These are phyloP conservation scores for Solanum virginianum DNA, from an alignment of 257 asterid genomes.

Conservation along the genomic window DNA sequence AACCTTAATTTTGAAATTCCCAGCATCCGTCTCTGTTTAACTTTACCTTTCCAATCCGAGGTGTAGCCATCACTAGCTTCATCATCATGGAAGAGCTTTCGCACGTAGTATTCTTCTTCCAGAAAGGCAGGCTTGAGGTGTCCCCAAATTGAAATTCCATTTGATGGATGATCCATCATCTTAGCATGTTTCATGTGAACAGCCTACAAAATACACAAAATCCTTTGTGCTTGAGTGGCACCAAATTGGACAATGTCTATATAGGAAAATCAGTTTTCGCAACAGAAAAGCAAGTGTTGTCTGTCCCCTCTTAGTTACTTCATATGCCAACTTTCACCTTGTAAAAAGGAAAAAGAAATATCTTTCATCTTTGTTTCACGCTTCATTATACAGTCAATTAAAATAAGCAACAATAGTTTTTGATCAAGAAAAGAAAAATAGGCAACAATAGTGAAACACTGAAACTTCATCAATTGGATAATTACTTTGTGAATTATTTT, in stretches of 20 bases:
- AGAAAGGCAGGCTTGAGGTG: conserved; percentile 46
- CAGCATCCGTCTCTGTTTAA: background rate
- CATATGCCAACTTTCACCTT: background rate
- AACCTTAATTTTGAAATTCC: background rate
- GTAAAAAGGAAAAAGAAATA: background rate
- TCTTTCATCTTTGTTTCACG: background rate
- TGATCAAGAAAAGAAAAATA: background rate
- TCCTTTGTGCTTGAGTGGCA: background rate
- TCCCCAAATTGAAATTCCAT: conserved; percentile 67
- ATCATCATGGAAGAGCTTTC: conserved; percentile 36
- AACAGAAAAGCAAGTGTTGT: background rate
- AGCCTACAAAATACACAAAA: conserved; percentile 30
- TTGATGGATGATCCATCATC: conserved; percentile 55
- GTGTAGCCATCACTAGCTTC: conserved; percentile 33
- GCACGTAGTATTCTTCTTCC: conserved; percentile 55
- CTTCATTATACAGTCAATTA: background rate
- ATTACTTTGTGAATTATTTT: background rate
- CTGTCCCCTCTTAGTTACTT: background rate
- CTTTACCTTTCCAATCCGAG: conserved; percentile 35
- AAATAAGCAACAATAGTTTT: background rate
- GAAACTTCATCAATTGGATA: background rate
- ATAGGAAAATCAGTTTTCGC: background rate
- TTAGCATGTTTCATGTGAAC: conserved; percentile 34
- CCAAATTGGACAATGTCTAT: background rate
- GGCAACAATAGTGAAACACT: background rate